Conservation (phyloP, 305 asterid genomes). For the Andrographis paniculata region DNA sequence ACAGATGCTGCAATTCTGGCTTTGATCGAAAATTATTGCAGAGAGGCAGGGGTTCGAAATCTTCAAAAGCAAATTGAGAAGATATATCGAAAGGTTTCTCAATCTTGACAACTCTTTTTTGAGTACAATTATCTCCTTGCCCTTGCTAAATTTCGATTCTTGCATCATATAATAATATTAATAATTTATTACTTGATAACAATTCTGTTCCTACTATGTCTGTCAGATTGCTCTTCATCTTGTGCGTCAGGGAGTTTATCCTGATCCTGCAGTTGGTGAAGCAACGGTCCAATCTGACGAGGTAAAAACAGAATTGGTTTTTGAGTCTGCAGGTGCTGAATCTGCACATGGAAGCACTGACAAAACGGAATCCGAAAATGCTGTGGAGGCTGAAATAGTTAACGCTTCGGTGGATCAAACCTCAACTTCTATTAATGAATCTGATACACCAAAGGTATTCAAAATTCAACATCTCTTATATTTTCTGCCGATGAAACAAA, state of each 20-base stretch:
- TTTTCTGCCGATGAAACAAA: too few species aligned
- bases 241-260: constrained; percentile 51
- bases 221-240: constrained; percentile 82
- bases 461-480: background rate
- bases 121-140: background rate
- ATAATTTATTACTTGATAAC: too few species aligned
- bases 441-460: constrained; percentile 27
- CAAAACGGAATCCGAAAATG: constrained; percentile 25
- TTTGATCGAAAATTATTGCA: constrained; percentile 85
- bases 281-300: constrained; percentile 20
- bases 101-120: background rate
- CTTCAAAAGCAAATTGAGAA: constrained; percentile 99
- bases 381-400: constrained; percentile 47
- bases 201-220: constrained; percentile 6
- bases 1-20: constrained; percentile 85
- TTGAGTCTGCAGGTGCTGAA: constrained; percentile 25
- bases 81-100: constrained; percentile 82
- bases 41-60: constrained; percentile 98
- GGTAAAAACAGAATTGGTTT: constrained; percentile 28
- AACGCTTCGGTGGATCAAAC: constrained; percentile 25
- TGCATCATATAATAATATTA: too few species aligned
- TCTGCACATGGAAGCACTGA: constrained; percentile 16
- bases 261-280: constrained; percentile 23
- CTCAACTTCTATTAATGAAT: constrained; percentile 29
- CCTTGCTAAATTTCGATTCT: background rate